Evolutionary conservation across 2,329 filamentous ascomycete species (phyloP).

Genomic region (Hirsutella rhossiliensis): DNA sequence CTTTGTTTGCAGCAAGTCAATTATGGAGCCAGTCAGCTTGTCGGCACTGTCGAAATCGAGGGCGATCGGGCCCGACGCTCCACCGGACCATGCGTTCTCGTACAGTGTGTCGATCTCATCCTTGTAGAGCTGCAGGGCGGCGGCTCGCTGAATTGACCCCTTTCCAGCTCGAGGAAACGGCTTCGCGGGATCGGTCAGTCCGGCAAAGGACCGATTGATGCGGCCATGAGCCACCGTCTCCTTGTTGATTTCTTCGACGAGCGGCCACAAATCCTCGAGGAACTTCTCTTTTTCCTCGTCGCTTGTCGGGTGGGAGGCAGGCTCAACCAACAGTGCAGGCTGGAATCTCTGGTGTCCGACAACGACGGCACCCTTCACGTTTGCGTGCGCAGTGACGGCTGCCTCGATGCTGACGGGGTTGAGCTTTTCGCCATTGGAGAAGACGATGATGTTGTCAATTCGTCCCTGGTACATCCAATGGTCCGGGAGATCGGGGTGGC

Average conservation of each 20-base stretch:
- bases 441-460: slow-evolving; percentile 27
- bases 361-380: slow-evolving; percentile 18
- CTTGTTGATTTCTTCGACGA: slow-evolving; percentile 28
- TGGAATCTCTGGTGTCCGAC: slow-evolving; percentile 34
- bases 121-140: slow-evolving; percentile 27
- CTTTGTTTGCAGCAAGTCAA: slow-evolving; percentile 6
- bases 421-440: slow-evolving; percentile 28
- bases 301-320: slow-evolving; percentile 14
- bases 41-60: slow-evolving; percentile 12
- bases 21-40: slow-evolving; percentile 11
- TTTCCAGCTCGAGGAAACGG: slow-evolving; percentile 33
- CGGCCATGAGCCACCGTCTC: slow-evolving; percentile 32
- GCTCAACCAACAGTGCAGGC: slow-evolving; percentile 34
- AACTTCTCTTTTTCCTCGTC: slow-evolving; percentile 13
- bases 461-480: slow-evolving; percentile 24
- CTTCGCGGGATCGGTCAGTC: slow-evolving; percentile 24
- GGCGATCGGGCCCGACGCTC: neutral
- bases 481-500: slow-evolving; percentile 18
- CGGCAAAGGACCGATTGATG: slow-evolving; percentile 26
- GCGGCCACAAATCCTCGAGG: slow-evolving; percentile 30
- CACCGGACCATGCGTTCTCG: slow-evolving; percentile 8
- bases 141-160: slow-evolving; percentile 29
- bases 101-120: slow-evolving; percentile 33
- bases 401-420: slow-evolving; percentile 25
- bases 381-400: slow-evolving; percentile 15